Evolutionary conservation across 2,329 filamentous ascomycete genomes (phyloP), one percentile per base, ranked within the genome.

Genomic region (Zymoseptoria brevis): DNA sequence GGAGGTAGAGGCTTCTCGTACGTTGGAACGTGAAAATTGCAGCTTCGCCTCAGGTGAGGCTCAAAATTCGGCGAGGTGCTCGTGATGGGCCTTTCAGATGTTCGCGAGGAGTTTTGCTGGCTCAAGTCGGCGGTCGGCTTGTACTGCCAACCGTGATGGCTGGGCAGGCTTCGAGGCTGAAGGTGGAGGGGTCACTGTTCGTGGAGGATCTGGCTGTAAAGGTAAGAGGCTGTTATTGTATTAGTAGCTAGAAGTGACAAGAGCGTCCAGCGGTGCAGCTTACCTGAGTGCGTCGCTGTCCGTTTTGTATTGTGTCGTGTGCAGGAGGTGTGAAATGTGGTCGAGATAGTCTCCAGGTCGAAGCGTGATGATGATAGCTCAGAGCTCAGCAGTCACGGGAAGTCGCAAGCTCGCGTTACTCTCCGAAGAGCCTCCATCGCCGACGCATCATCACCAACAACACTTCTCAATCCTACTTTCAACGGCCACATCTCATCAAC

Each of bases 41-140:
- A n/a, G 13, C 26, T 19, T 30, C 24, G 58, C 58, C 54, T 60
- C 54, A 13, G 30, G 6, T 26, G 54, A 57, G 58, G 50, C 58
- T 54, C 58, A 50, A 29, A 48, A 45, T 22, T 22, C 35, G 11
- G 16, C 35, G 35, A 45, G 35, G 13, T 45, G 13, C 35, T 45
- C 35, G 35, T 45, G 35, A 45, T 6, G 35, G 16, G 50, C 13
- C 8, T 57, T 24, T 26, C 41, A 24, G 50, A 50, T 41, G 35
- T 5, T 45, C 13, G 35, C 16, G 35, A 45, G 35, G 35, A 45
- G 35, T 45, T 45, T 16, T 45, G 35, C 35, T 45, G 35, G 35
- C 35, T 45, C 35, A 4, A 16, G 35, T 11, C 30, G 30, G 30
- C 30, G 11, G 11, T 16, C 35, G 11, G 16, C 35, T 45, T 6